Evolutionary conservation across 176 grass and related monocot species (phyloP).

Genomic region (maize (Zea mays)): DNA sequence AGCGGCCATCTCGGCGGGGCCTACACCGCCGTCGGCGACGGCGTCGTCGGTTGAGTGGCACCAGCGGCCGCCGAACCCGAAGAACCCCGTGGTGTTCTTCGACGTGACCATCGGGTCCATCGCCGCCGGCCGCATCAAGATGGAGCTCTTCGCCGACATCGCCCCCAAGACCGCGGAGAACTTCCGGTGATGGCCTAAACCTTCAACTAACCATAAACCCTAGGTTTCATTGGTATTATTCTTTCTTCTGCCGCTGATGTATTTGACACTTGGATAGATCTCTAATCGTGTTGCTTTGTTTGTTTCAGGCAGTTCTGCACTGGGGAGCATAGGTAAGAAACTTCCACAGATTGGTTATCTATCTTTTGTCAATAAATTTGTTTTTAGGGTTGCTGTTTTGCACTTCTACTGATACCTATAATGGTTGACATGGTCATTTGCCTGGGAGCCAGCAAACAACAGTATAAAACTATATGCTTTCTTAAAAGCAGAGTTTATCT

Average conservation of each 20-base stretch:
- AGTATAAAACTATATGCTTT: not conserved
- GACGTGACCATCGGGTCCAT: conserved; percentile 97
- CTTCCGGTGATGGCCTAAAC: conserved; percentile 57
- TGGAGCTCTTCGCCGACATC: conserved; percentile 96
- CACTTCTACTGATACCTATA: not conserved
- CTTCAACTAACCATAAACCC: not conserved
- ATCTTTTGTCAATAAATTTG: not conserved
- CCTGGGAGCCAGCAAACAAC: not conserved
- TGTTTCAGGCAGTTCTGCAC: conserved; percentile 91
- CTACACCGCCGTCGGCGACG: conserved; percentile 45
- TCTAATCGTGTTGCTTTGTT: conserved; percentile 37
- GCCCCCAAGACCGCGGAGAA: conserved; percentile 90
- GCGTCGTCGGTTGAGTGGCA: conserved; percentile 79
- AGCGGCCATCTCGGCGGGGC: conserved; percentile 41
- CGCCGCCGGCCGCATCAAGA: conserved; percentile 94
- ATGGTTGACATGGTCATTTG: not conserved
- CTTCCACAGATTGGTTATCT: not conserved
- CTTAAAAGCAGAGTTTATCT: not conserved
- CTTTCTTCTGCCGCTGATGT: not conserved
- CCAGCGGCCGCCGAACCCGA: conserved; percentile 77
- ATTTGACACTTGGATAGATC: conserved; percentile 20
- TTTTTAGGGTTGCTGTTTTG: not conserved
- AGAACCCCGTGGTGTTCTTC: conserved; percentile 97
- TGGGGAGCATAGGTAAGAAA: conserved; percentile 82
- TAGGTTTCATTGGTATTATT: conserved; percentile 21